Percentiles rank a stretch among this genome's conserved stretches.
These are phyloP conservation scores for Juncus effusus DNA, from an alignment of 176 grass and related monocot genomes.

Conservation along the genomic window DNA sequence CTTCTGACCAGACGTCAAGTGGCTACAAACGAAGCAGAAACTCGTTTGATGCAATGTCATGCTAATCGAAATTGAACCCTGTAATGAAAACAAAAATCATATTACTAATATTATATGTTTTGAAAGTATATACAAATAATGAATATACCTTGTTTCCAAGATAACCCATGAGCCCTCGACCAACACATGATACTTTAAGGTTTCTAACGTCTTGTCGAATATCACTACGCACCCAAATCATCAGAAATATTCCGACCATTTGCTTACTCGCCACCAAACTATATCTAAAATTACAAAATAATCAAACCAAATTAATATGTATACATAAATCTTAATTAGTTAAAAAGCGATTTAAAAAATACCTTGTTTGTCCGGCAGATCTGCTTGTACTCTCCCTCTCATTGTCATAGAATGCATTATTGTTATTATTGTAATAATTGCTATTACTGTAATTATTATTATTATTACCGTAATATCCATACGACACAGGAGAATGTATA, in stretches of 20 bases:
- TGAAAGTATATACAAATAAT: neutral
- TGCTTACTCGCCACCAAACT: constrained; percentile 92
- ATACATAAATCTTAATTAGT: neutral
- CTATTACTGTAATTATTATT: no score
- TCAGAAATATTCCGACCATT: constrained; percentile 96
- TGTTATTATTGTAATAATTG: neutral
- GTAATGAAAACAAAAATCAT: neutral
- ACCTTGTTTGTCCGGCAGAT: constrained; percentile 60
- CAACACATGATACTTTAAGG: constrained; percentile 94
- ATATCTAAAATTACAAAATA: constrained; percentile 40
- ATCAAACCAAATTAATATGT: constrained; percentile 3
- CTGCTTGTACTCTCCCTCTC: constrained; percentile 40
- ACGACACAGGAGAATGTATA: constrained; percentile 76
- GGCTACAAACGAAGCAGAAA: constrained; percentile 99
- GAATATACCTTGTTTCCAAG: constrained; percentile 88
- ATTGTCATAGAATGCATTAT: constrained; percentile 47
- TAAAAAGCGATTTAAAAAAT: neutral
- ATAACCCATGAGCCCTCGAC: constrained; percentile 95
- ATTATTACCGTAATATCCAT: constrained; percentile 41
- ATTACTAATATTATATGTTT: no score
- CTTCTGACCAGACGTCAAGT: constrained; percentile 97
- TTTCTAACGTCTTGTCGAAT: constrained; percentile 85
- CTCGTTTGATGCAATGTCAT: constrained; percentile 99
- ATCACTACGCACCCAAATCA: constrained; percentile 76
- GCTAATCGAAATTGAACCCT: constrained; percentile 99